Base-by-base conservation (phyloP, 2,329 filamentous ascomycete species). In the Leptoxyphium fumago region DNA sequence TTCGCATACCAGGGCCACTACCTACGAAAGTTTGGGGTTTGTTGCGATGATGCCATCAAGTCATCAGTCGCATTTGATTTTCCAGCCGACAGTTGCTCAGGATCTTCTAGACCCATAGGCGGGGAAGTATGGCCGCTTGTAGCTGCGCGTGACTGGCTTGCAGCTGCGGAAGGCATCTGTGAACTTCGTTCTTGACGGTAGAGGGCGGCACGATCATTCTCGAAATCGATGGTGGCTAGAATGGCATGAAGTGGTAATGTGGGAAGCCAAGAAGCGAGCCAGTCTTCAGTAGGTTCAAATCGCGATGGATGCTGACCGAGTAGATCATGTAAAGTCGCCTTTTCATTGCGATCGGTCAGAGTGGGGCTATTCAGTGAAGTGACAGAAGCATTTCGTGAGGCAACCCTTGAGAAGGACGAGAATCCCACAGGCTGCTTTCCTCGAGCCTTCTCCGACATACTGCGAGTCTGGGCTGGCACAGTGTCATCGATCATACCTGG, bases 361-460 rank as follows among this genome's bases (percentile, higher is more conserved):
- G 32, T 15, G 3, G 11, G 32, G 32, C 13, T 13, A 9, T 46
- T 72, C 76, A 95, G 70, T 55, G 86, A 94, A 1, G 84, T 84
- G 26, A 80, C 84, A 13, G 54, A 57, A 61, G 87, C 93, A 58
- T 91, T 94, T 57, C 94, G 87, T 38, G 55, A 58, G 2, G 51
- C 48, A 11, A 49, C 46, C 14, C 89, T 74, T 1, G 88, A 94
- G 60, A 95, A 94, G 2, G 76, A 76, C n/a, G 77, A 74, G 41
- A 81, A 72, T 1, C 84, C 83, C 10, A 84, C 86, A 26, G 89
- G 91, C 78, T 94, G 86, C 64, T 98, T 98, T 7, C 91, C 91
- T 41, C 91, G 74, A 13, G 91, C 91, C 62, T 96, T 98, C 63
- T 96, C 91, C 15, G 89, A 95, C 84, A 96, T 94, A 44, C 87